Conservation (phyloP, 306 rosid genomes). For the Cicer arietinum region DNA sequence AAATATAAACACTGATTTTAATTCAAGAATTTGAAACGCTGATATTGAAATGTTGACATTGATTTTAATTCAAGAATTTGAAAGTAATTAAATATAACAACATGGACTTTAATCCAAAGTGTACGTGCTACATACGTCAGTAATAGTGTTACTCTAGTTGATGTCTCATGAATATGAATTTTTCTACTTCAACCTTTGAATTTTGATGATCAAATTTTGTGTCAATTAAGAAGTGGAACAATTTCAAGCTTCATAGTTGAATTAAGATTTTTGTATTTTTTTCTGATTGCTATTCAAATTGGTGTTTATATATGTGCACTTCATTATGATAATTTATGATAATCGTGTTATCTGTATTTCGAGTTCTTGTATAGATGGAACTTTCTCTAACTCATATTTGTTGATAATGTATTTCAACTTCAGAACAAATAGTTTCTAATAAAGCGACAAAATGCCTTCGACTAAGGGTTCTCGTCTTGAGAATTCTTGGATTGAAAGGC, state of each 20-base stretch:
- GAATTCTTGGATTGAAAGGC: background rate
- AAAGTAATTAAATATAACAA: too few relatives aligned
- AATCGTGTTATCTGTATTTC: background rate
- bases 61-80: too few relatives aligned
- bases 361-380: background rate
- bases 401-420: background rate
- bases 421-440: background rate
- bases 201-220: slow-evolving; percentile 15
- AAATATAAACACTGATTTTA: too few relatives aligned
- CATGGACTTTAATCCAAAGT: background rate
- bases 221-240: background rate
- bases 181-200: background rate
- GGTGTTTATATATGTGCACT: background rate
- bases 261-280: background rate
- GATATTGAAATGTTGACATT: too few relatives aligned
- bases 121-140: too few relatives aligned
- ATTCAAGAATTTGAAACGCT: too few relatives aligned
- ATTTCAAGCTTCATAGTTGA: slow-evolving; percentile 14
- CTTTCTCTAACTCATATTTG: background rate
- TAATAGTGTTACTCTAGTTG: too few relatives aligned
- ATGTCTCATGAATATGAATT: background rate
- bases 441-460: background rate
- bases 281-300: too few relatives aligned
- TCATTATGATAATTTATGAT: background rate
- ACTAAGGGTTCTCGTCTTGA: background rate